Evolutionary conservation across 148 eudicot species (phyloP).

Genomic region (Gaultheria prostrata): DNA sequence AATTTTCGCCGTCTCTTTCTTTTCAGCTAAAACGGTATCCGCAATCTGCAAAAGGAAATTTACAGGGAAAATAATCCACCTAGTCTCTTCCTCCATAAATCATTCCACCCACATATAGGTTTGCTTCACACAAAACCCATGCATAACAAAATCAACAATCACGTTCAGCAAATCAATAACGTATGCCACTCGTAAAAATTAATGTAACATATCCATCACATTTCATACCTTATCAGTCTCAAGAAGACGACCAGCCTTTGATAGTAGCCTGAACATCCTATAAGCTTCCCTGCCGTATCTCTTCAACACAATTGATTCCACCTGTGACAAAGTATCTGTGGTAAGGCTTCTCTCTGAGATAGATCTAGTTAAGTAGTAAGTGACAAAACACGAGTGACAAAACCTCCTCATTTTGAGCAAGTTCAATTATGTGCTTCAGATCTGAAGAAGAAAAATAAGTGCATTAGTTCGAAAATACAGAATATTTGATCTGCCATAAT

Average conservation of each 20-base stretch:
- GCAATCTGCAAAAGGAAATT: conserved; percentile 49
- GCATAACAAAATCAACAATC: background rate
- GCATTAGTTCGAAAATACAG: conserved; percentile 10
- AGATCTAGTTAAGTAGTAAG: background rate
- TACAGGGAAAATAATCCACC: background rate
- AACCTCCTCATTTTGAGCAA: conserved; percentile 77
- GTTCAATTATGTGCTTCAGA: conserved; percentile 57
- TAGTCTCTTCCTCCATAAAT: background rate
- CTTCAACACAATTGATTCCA: conserved; percentile 76
- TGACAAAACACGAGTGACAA: background rate
- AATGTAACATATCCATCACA: background rate
- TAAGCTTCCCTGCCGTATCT: conserved; percentile 74
- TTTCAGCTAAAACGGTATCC: conserved; percentile 66
- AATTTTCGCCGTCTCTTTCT: conserved; percentile 67
- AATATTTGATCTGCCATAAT: background rate
- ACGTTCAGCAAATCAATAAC: background rate
- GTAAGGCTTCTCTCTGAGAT: conserved; percentile 4
- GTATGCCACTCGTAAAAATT: background rate
- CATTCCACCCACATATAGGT: background rate
- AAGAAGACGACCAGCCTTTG: conserved; percentile 39
- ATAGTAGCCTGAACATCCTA: conserved; percentile 73
- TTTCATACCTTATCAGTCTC: conserved; percentile 74
- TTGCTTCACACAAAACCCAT: background rate
- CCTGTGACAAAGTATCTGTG: conserved; percentile 40
- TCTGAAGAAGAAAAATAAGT: conserved; percentile 44